Conservation (phyloP, 257 asterid genomes). For the Solanum sejunctum region DNA sequence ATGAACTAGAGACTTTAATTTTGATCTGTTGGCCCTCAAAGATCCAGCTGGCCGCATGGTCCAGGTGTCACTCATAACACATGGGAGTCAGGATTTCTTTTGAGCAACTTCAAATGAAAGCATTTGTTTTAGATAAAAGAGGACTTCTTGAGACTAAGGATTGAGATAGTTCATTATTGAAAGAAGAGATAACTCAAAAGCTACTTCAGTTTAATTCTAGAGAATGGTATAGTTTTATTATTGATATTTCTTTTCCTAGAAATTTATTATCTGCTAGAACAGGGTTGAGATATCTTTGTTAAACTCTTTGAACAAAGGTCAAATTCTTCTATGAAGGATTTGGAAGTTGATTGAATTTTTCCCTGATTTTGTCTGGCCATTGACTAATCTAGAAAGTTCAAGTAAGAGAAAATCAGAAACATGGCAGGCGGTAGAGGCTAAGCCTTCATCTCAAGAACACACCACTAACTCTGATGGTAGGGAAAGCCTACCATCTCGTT, state of each 20-base stretch:
- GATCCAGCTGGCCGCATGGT: neutral
- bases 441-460: neutral
- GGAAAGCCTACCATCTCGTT: neutral
- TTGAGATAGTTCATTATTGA: neutral
- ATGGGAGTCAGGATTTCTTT: neutral
- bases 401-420: neutral
- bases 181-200: neutral
- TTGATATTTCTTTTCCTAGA: neutral
- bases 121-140: neutral
- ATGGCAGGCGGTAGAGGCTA: neutral
- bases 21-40: neutral
- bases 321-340: neutral
- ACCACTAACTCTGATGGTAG: neutral
- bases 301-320: neutral
- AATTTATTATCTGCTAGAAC: neutral
- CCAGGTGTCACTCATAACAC: neutral
- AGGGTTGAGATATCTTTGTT: neutral
- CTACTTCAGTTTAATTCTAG: neutral
- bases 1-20: neutral
- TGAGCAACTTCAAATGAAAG: neutral
- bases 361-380: neutral
- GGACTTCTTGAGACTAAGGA: neutral
- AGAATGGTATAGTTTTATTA: neutral
- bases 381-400: neutral
- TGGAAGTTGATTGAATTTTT: neutral